A percentile compares a stretch with the other conserved stretches of the same genome.
Conservation (phyloP, 768 basidiomycete genomes). For the Trametes maxima region DNA sequence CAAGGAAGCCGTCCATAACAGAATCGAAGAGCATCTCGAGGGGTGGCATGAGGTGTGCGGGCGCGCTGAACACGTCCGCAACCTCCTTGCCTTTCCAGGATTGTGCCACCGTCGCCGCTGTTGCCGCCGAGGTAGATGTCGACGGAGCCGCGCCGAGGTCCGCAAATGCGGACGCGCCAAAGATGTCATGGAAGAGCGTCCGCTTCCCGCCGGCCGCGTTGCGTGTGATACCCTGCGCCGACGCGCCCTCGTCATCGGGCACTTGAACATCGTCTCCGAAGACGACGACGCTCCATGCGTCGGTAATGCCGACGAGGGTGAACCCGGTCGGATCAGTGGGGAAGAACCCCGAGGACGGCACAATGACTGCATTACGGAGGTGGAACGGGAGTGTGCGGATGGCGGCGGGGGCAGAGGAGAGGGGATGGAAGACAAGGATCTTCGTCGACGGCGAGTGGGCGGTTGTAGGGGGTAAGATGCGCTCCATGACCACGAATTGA, state of each 20-base stretch:
- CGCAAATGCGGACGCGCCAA: conserved; percentile 74
- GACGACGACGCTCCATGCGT: conserved; percentile 62
- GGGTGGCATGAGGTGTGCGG: conserved; percentile 78
- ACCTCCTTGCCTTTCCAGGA: conserved; percentile 46
- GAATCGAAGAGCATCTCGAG: conserved; percentile 71
- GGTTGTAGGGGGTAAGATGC: conserved; percentile 23
- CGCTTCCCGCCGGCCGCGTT: conserved; percentile 36
- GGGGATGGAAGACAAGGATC: conserved; percentile 51
- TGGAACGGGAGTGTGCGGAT: conserved; percentile 59
- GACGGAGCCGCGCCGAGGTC: conserved; percentile 28
- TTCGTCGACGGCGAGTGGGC: conserved; percentile 30
- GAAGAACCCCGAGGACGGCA: conserved; percentile 38
- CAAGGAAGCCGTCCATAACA: conserved; percentile 53
- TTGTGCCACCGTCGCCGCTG: conserved; percentile 21
- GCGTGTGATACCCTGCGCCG: conserved; percentile 41
- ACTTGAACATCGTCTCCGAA: conserved; percentile 61
- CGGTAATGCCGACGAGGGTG: conserved; percentile 70
- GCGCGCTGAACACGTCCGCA: conserved; percentile 59
- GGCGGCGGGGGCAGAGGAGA: conserved; percentile 47
- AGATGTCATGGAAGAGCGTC: conserved; percentile 89
- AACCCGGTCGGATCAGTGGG: conserved; percentile 40
- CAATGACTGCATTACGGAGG: conserved; percentile 50
- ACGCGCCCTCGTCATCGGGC: conserved; percentile 45
- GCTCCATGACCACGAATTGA: conserved; percentile 60
- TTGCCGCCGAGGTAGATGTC: conserved; percentile 25